These are phyloP conservation scores for Zygosaccharomyces gambellarensis DNA, from an alignment of 805 yeast genomes.

Conservation along the genomic window DNA sequence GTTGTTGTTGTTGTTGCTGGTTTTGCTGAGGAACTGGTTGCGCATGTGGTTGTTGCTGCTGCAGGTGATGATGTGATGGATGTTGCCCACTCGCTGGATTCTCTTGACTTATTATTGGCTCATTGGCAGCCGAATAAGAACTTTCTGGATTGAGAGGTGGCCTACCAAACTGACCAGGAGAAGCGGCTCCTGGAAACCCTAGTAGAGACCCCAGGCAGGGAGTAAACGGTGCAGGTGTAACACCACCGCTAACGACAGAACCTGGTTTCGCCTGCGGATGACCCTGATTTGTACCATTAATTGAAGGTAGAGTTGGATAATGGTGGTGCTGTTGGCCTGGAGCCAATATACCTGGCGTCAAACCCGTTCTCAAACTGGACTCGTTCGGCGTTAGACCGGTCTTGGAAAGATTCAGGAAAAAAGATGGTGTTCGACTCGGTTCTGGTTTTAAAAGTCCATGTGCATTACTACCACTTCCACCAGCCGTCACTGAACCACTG, in stretches of 20 bases:
- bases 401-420: conserved; percentile 29
- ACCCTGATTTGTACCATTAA: conserved; percentile 5
- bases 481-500: neutral
- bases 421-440: conserved; percentile 15
- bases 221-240: conserved; percentile 9
- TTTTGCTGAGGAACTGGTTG: neutral
- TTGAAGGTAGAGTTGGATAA: conserved; percentile 19
- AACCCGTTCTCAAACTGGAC: conserved; percentile 62
- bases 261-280: conserved; percentile 3
- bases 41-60: neutral
- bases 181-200: conserved; percentile 3
- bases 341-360: conserved; percentile 56
- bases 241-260: neutral
- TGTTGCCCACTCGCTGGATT: neutral
- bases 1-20: conserved; percentile 3
- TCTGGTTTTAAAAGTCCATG: neutral
- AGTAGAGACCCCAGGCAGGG: conserved; percentile 12
- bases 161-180: conserved; percentile 2
- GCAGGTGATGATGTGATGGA: neutral
- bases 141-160: neutral
- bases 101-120: neutral
- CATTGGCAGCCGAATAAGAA: neutral
- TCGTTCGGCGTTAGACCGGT: conserved; percentile 76
- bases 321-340: conserved; percentile 12
- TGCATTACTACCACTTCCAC: neutral